Base-by-base conservation (phyloP, 2,329 filamentous ascomycete genomes). In the Ceratocystis lukuohia region DNA sequence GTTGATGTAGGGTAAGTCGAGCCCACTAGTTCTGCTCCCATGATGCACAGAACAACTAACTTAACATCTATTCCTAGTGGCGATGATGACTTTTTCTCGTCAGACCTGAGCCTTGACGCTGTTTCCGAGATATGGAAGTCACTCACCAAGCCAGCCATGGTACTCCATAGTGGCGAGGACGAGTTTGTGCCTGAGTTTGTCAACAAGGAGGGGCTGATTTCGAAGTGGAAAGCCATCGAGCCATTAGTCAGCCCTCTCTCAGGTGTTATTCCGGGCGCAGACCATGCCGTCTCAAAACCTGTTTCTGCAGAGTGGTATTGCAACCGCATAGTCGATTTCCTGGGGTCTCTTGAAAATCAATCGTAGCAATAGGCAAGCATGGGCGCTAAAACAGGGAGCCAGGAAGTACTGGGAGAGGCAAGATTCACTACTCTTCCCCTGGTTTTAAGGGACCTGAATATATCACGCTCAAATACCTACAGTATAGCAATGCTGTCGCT, bases 71-170 rank as follows among this genome's bases (percentile, higher is more conserved):
- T 46, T 41, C 10, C 10, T 61, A 83, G 84, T 4, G 88, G 87
- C 8, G 87, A 89, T 67, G 92, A 96, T 73, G 92, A 96, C 73
- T 90, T 88, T 72, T 96, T 96, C 76, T 92, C 88, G n/a, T 86
- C 84, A 2, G 88, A 94, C 72, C 76, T 94, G n/a, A 74, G 77
- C 0, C 76, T 80, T 41, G 78, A 82, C 41, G 77, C 79, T 20
- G 77, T 91, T 5, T 72, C 75, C 28, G 73, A 73, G 15, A 87
- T 86, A n/a, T 96, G 93, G 81, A 82, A 85, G 2, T 77, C 76
- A 62, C 77, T 90, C 66, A 76, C 77, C 56, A 80, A 82, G 64
- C 82, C 84, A 1, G 74, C 90, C 0, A 76, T 88, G 69, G 83
- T 89, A 20, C 72, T 91, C 41, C 83, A 85, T 67, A 86, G 86